A percentile compares a stretch with the other conserved stretches of the same genome.
Evolutionary conservation across 2,329 filamentous ascomycete genomes (phyloP).

Genomic region (Cladosporium velox): DNA sequence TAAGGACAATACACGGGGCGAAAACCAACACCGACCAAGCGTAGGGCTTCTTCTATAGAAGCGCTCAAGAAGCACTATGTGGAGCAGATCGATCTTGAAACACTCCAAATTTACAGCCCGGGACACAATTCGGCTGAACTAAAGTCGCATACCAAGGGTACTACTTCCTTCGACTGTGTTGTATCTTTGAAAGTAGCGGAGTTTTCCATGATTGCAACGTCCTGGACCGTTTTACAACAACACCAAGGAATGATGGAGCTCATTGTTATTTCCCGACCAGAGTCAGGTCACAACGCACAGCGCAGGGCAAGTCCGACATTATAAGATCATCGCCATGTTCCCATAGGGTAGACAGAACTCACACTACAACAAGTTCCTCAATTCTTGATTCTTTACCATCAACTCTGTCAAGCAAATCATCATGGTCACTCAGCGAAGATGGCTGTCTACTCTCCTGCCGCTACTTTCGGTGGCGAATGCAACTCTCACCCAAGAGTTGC

Average conservation of each 20-base stretch:
- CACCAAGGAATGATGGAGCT: neutral
- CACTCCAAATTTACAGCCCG: neutral
- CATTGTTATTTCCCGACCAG: neutral
- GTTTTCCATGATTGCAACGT: neutral
- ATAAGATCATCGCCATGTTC: neutral
- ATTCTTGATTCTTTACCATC: neutral
- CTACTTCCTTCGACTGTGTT: neutral
- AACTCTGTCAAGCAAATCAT: neutral
- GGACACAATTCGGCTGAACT: neutral
- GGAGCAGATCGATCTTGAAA: neutral
- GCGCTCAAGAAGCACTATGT: neutral
- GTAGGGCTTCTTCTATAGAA: neutral
- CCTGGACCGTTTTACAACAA: neutral
- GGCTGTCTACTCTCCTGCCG: neutral
- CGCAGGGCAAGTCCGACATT: neutral
- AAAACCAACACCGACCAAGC: neutral
- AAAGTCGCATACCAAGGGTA: neutral
- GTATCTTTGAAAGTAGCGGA: neutral
- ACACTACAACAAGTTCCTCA: neutral
- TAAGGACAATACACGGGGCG: neutral
- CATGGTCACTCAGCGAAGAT: neutral
- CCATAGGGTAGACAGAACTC: neutral
- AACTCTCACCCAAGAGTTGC: slow-evolving; percentile 1
- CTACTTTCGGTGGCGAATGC: neutral
- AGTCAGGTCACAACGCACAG: neutral